Conservation (phyloP, 78 protist genomes). For the Diacronema lutheri region DNA sequence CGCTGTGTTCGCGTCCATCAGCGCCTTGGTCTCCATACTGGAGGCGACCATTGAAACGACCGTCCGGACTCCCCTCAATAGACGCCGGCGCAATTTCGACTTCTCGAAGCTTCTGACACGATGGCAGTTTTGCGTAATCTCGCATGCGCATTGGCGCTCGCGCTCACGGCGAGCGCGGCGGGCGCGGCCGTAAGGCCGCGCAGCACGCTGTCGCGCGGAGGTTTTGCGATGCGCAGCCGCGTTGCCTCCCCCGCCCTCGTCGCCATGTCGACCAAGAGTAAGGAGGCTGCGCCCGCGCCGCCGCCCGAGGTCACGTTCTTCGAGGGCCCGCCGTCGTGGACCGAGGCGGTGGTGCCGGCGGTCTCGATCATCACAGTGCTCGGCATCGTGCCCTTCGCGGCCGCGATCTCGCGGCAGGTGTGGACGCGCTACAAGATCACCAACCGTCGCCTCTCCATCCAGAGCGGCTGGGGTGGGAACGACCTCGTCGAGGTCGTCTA, state of each 20-base stretch:
- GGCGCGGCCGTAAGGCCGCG: too few relatives aligned
- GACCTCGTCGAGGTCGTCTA: not conserved
- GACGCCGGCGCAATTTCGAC: too few relatives aligned
- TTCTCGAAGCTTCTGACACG: too few relatives aligned
- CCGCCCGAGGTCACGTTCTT: not conserved
- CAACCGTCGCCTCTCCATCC: not conserved
- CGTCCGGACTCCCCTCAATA: too few relatives aligned
- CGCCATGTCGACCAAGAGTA: slow-evolving; percentile 2
- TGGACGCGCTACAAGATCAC: slow-evolving; percentile 20
- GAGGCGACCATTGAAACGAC: too few relatives aligned
- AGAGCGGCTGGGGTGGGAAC: not conserved
- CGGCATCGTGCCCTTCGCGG: not conserved
- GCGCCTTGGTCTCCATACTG: too few relatives aligned
- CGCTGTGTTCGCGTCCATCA: too few relatives aligned
- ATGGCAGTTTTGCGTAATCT: too few relatives aligned
- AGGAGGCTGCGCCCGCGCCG: not conserved
- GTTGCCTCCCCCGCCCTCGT: not conserved
- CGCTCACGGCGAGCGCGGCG: too few relatives aligned
- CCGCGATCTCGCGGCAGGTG: not conserved
- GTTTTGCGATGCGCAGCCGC: too few relatives aligned
- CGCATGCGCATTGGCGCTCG: too few relatives aligned
- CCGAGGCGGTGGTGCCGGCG: not conserved
- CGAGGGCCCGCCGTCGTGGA: slow-evolving; percentile 8
- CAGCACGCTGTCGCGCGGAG: too few relatives aligned
- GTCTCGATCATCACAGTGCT: not conserved